phyloP scores from a whole-genome alignment of 257 asterid species.

The Solanum sparsipilum region DNA sequence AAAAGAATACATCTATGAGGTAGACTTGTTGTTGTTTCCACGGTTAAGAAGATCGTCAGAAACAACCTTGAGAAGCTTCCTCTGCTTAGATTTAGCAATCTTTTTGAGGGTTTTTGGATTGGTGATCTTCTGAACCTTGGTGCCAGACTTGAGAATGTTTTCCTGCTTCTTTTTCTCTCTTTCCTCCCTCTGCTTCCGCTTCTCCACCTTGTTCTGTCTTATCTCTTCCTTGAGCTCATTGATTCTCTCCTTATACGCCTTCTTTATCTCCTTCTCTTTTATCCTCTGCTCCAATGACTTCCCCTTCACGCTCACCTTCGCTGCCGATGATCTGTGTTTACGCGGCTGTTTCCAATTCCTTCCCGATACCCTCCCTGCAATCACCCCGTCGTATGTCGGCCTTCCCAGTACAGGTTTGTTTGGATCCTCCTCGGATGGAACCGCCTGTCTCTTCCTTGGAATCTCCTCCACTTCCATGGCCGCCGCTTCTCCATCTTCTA shows the following conservation, averaged over 20 bases:
- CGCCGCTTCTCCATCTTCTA: conserved; percentile 1
- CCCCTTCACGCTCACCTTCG: conserved; percentile 49
- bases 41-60: conserved; percentile 30
- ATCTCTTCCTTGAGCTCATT: conserved; percentile 75
- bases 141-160: conserved; percentile 56
- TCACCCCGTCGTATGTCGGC: conserved; percentile 81
- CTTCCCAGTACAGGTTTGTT: conserved; percentile 50
- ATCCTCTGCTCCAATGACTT: conserved; percentile 47
- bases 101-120: conserved; percentile 72
- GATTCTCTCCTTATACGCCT: conserved; percentile 54
- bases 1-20: background rate
- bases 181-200: conserved; percentile 60
- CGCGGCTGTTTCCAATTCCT: conserved; percentile 85
- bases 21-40: background rate
- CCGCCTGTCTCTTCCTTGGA: conserved; percentile 50
- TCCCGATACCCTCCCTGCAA: conserved; percentile 83
- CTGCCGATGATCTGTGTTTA: conserved; percentile 60
- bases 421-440: conserved; percentile 42
- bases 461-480: conserved; percentile 13
- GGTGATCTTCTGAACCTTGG: conserved; percentile 66
- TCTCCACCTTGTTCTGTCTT: conserved; percentile 53
- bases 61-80: conserved; percentile 64
- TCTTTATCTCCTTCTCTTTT: conserved; percentile 66
- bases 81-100: conserved; percentile 69
- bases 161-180: conserved; percentile 74